Evolutionary conservation across 176 grass and related monocot genomes (phyloP).

Genomic region (sorghum (Sorghum bicolor)): Sorghum_bicolor_NCBIv3 NC_012874.2:62670001-62670500

Average conservation of each 20-base stretch:
- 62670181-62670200: neutral
- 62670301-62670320: neutral
- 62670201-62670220: neutral
- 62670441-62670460: neutral
- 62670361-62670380: constrained; percentile 11
- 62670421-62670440: neutral
- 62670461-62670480: neutral
- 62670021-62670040: neutral
- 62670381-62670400: constrained; percentile 5
- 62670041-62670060: neutral
- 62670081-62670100: neutral
- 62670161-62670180: constrained; percentile 23
- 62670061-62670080: neutral
- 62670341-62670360: neutral
- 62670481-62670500: neutral
- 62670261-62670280: neutral
- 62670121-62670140: neutral
- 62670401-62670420: neutral
- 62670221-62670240: constrained; percentile 1
- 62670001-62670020: neutral
- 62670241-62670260: neutral
- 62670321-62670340: neutral
- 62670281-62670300: neutral
- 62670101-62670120: neutral
- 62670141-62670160: neutral